Base-by-base conservation (phyloP, 768 basidiomycete species). In the Leccinum ochraceum region DNA sequence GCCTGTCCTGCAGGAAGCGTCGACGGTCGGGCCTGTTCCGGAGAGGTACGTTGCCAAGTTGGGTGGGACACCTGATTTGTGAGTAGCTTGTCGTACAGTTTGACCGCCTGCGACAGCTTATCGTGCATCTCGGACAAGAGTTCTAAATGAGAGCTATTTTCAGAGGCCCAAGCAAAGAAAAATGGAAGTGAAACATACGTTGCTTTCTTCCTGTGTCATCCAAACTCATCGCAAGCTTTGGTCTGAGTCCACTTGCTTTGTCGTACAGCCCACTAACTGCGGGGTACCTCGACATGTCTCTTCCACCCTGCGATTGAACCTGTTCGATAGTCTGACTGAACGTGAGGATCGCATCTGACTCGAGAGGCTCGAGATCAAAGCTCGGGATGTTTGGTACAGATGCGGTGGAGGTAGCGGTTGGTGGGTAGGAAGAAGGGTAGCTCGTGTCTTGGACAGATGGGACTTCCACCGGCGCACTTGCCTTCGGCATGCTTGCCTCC, bases 81-180 rank as follows among this genome's bases (percentile, higher is more conserved):
- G 48, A 96, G 78, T 22, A 97, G 78, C 57, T 89, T 84, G 65
- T 98, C 95, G 71, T 98, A 98, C 4, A 97, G 77, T 70, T 90
- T 89, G 50, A 98, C 94, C 0, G 93, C 94, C 72, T 96, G 86
- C 1, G 93, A 91, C 10, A 99, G 75, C 74, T 98, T 96, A 52
- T 90, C 89, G 67, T 98, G 91, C 94, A 98, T 98, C 53, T 98
- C 95, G 7, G 86, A 80, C 37, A 99, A 78, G 71, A 95, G 81
- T 73, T 95, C 95, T 94, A 22, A 39, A 53, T 22, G 16, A 52
- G 16, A 26, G 1, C 6, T 14, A 44, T 4, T 20, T 20, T 24
- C 34, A 16, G 17, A 24, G 11, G 10, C 17, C 37, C 22, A 1
- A 50, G 42, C n/a, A 37, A 3, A 4, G 8, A 62, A 8, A 1